Evolutionary conservation across 2,329 filamentous ascomycete genomes (phyloP), one percentile per base, ranked within the genome.

Genomic region (Cercospora nicotianae): DNA sequence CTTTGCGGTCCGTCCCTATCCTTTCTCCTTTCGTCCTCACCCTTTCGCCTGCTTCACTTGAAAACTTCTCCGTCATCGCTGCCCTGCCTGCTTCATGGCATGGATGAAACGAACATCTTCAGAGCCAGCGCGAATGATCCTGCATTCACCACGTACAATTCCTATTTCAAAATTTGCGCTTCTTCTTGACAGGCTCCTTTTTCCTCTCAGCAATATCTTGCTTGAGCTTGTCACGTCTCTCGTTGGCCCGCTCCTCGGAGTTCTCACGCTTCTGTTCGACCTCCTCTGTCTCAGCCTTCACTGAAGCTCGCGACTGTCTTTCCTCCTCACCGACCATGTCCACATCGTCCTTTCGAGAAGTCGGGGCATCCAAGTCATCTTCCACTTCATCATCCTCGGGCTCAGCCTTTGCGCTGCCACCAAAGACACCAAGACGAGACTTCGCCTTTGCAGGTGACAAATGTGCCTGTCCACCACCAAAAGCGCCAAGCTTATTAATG

Each of bases 171-270:
- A 87, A 87, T 67, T 80, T 86, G 65, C 86, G 77, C 75, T 85
- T 87, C 80, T 88, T 89, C 80, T 85, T 88, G 18, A 76, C 80
- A 9, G 82, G 81, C 63, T 80, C 83, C 70, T 85, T 85, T 30
- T 82, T 81, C 73, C 84, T 85, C 64, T 78, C 79, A 63, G 83
- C 83, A 16, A 87, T 73, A 51, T 84, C 79, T 18, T 83, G 80
- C 74, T 87, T 89, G 68, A 90, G 74, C 73, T 87, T 85, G 60
- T 84, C 81, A 12, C 87, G 80, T 71, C 84, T 87, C 64, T 83
- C 80, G 69, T 87, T 80, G 3, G 86, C 86, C 64, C 81, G 83
- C 66, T 88, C 83, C 68, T 85, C 80, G 9, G 83, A 82, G 2
- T 83, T 83, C 67, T 82, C 80, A 67, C 66, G 63, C 30, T 60